These are phyloP conservation scores for Schwanniomyces vanrijiae DNA, from an alignment of 805 yeast species.

Conservation along the genomic window DNA sequence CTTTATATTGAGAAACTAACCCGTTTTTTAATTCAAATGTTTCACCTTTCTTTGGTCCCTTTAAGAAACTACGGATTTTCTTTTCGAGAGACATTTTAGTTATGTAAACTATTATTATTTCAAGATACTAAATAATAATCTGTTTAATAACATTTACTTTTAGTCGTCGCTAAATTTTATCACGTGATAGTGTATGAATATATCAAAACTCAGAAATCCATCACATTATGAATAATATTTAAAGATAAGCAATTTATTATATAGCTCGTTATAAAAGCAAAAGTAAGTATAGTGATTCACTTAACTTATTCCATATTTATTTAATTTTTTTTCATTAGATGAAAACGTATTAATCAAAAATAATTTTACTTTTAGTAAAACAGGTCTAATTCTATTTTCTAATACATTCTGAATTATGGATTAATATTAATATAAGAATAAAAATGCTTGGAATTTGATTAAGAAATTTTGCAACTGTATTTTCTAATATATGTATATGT, in stretches of 20 bases:
- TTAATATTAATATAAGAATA: too few relatives aligned
- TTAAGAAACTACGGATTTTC: constrained; percentile 42
- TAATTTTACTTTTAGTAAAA: too few relatives aligned
- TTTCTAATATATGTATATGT: too few relatives aligned
- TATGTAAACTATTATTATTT: neutral
- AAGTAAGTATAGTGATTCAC: neutral
- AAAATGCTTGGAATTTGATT: too few relatives aligned
- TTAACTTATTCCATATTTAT: neutral
- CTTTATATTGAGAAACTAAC: constrained; percentile 90
- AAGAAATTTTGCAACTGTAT: too few relatives aligned
- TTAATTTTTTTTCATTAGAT: neutral
- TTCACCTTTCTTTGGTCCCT: constrained; percentile 61
- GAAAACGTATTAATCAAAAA: too few relatives aligned
- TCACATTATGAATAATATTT: neutral
- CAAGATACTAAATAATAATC: neutral
- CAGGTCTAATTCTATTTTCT: too few relatives aligned
- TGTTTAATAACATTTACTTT: neutral
- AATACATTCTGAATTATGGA: too few relatives aligned
- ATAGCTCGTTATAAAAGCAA: constrained; percentile 10
- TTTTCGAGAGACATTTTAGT: constrained; percentile 39
- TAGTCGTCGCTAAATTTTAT: neutral
- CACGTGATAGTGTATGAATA: neutral
- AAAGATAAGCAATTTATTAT: neutral
- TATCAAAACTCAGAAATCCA: neutral
- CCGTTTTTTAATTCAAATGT: constrained; percentile 90